Evolutionary conservation across 2,329 filamentous ascomycete species (phyloP).

Genomic region (Ceratocystis huliohia): DNA sequence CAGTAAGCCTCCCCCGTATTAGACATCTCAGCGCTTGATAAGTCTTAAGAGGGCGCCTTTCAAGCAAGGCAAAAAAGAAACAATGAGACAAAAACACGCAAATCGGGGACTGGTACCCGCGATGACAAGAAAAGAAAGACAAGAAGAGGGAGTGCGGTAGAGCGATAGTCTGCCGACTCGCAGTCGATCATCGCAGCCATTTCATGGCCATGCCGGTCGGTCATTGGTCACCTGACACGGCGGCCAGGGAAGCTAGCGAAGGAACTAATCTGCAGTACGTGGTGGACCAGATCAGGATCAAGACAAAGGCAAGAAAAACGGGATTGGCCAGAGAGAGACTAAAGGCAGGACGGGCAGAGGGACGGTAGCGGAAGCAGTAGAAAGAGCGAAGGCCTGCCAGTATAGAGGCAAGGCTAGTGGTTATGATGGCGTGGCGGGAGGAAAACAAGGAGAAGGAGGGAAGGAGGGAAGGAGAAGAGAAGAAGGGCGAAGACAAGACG

Average conservation of each 20-base stretch:
- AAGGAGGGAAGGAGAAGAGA: not conserved
- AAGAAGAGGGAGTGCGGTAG: not conserved
- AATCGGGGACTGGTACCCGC: not conserved
- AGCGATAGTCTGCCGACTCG: no score
- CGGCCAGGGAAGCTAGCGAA: not conserved
- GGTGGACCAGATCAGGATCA: slow-evolving; percentile 19
- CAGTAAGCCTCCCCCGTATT: not conserved
- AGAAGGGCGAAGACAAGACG: not conserved
- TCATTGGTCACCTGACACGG: not conserved
- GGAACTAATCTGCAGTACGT: slow-evolving; percentile 14
- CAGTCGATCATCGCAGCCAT: no score
- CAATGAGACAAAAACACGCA: not conserved
- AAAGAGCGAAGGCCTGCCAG: not conserved
- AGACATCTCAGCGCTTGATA: slow-evolving; percentile 9
- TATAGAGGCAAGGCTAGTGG: not conserved
- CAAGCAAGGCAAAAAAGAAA: not conserved
- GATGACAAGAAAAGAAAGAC: not conserved
- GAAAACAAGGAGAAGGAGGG: not conserved
- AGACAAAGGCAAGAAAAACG: slow-evolving; percentile 11
- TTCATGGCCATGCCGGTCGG: not conserved
- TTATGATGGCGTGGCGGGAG: not conserved
- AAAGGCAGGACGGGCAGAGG: not conserved
- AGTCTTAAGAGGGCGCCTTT: not conserved
- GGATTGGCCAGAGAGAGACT: not conserved
- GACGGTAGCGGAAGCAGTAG: slow-evolving; percentile 21